These are phyloP conservation scores for Stentor coeruleus DNA, from an alignment of 73 alveolate genomes.

Conservation along the genomic window DNA sequence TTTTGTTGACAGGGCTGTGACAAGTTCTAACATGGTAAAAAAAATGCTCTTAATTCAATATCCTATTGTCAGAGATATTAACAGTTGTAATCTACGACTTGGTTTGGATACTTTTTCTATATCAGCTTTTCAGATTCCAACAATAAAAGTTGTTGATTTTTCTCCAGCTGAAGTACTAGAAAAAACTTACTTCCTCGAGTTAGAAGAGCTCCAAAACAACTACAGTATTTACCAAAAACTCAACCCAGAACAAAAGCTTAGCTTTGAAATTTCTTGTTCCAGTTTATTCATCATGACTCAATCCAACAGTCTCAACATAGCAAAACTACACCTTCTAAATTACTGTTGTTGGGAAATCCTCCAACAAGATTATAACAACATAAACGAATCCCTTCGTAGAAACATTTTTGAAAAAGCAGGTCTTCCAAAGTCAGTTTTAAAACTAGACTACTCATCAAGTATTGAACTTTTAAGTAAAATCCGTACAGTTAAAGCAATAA, in stretches of 20 bases:
- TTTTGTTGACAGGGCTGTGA: slow-evolving; percentile 18
- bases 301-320: neutral
- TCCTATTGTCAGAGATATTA: neutral
- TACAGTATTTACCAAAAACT: neutral
- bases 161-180: neutral
- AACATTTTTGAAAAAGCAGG: neutral
- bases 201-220: neutral
- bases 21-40: neutral
- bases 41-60: neutral
- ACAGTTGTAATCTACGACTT: neutral
- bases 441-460: neutral
- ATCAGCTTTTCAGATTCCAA: neutral
- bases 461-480: neutral
- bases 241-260: neutral
- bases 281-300: neutral
- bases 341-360: slow-evolving; percentile 14
- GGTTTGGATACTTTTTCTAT: neutral
- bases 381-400: neutral
- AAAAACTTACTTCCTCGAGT: neutral
- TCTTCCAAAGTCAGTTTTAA: neutral
- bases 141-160: neutral
- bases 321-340: slow-evolving; percentile 15
- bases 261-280: slow-evolving; percentile 14
- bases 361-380: neutral
- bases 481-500: neutral